Base-by-base conservation (phyloP, 768 basidiomycete genomes). In the Mycena rosella region DNA sequence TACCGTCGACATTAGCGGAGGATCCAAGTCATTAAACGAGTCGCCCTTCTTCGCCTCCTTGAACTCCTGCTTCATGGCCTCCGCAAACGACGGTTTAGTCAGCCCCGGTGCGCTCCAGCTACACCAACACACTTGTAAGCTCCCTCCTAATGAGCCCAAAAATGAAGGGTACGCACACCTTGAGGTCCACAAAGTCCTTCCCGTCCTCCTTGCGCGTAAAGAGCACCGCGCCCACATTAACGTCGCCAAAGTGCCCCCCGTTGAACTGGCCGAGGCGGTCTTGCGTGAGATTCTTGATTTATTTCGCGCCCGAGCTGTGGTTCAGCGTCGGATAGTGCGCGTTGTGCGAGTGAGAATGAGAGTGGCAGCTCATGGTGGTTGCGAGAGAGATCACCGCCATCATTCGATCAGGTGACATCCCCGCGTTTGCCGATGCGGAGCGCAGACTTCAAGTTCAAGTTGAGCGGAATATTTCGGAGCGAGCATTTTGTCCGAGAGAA, bases 1-100 rank as follows among this genome's bases (percentile, higher is more conserved):
- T 93, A 67, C 36, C 20, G n/a, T n/a, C 22, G 6, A 20, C 24
- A 52, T 36, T 24, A 38, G 11, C 1, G 30, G 17, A 87, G 91
- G 83, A 75, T n/a, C 96, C 97, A 99, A 64, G 93, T 95, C 34
- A 98, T 98, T 98, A 75, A 98, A 96, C 13, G 85, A 84, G 56
- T 96, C 92, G 10, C 96, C 96, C 85, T 98, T 99, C 81, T 91
- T 91, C 15, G 93, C 92, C 2, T 89, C 85, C 78, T 85, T 91
- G 78, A 94, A 98, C 51, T 88, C 88, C 74, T 95, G 85, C 75
- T 90, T 86, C 80, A 95, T 89, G 0, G 96, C 98, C 74, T 98
- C 95, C 51, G 88, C 84, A 76, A 98, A 99, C 1, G 87, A 84
- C 10, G 96, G 95, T 81, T 98, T 98, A 29, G 88, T 87, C 45